Evolutionary conservation across 2,329 filamentous ascomycete species (phyloP).

Genomic region (Fusarium sterilihyphosum): DNA sequence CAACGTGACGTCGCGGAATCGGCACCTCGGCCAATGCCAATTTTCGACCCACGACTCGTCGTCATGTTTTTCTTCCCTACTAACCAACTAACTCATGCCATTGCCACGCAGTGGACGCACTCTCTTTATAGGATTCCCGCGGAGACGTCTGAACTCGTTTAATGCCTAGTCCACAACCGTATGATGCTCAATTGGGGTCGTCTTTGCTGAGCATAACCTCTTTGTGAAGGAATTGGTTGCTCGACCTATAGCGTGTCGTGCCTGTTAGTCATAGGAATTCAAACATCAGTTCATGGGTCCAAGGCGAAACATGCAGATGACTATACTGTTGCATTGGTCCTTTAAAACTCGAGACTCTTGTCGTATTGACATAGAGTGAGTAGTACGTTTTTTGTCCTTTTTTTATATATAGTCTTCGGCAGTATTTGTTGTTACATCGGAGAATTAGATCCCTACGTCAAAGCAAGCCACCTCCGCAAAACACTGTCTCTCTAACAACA

Average conservation of each 20-base stretch:
- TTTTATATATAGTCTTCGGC: background rate
- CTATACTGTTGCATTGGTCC: background rate
- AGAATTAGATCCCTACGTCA: background rate
- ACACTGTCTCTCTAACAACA: background rate
- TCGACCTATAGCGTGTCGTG: background rate
- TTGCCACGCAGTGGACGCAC: background rate
- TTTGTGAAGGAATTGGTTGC: background rate
- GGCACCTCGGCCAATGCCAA: conserved; percentile 18
- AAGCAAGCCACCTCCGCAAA: background rate
- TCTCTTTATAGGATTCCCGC: conserved; percentile 14
- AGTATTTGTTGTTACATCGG: background rate
- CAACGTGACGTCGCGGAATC: conserved; percentile 20
- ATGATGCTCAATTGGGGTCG: conserved; percentile 9
- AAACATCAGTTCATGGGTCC: conserved; percentile 7
- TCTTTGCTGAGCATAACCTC: background rate
- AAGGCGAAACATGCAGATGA: background rate
- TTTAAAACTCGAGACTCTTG: background rate
- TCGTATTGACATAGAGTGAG: background rate
- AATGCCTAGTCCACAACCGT: conserved; percentile 4
- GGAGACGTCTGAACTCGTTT: conserved; percentile 7
- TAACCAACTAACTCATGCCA: background rate
- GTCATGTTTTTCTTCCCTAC: background rate
- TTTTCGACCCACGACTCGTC: conserved; percentile 11
- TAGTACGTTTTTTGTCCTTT: background rate
- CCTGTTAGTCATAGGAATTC: conserved; percentile 19